Conservation (phyloP, 495 filamentous ascomycete species). For the Astrothelium subdiscretum region DNA sequence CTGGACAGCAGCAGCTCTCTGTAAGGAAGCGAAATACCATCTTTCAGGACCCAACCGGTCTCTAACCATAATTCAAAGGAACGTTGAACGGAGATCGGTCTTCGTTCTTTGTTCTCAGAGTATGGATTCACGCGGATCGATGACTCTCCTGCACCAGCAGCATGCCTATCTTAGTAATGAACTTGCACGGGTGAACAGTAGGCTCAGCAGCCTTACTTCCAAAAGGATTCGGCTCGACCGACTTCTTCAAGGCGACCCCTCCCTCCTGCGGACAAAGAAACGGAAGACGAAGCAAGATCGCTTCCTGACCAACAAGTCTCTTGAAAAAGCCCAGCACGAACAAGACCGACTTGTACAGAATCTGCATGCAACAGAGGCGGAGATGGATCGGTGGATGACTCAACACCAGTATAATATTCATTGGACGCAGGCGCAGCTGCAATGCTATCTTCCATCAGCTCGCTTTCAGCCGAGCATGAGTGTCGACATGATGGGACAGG, state of each 20-base stretch:
- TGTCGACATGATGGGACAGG: background rate
- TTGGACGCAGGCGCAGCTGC: background rate
- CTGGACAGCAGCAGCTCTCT: too few relatives aligned
- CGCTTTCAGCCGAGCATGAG: background rate
- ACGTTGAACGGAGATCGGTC: background rate
- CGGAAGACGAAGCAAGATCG: background rate
- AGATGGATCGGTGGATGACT: background rate
- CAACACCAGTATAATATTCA: background rate
- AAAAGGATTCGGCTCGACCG: conserved; percentile 8
- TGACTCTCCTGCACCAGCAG: conserved; percentile 1
- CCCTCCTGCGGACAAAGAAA: background rate
- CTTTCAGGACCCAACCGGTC: background rate
- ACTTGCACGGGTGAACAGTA: conserved; percentile 7
- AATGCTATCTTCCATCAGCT: background rate
- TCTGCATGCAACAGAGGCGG: background rate
- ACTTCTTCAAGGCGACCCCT: background rate
- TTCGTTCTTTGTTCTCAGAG: background rate
- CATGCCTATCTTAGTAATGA: conserved; percentile 8
- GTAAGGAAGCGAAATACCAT: too few relatives aligned
- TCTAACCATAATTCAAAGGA: background rate
- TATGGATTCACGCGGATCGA: background rate
- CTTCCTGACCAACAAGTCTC: background rate
- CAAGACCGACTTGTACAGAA: background rate
- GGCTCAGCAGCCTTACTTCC: conserved; percentile 6
- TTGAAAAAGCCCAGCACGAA: background rate